Evolutionary conservation across 305 asterid species (phyloP), one percentile per base, ranked within the genome.

Genomic region (Andrographis paniculata): DNA sequence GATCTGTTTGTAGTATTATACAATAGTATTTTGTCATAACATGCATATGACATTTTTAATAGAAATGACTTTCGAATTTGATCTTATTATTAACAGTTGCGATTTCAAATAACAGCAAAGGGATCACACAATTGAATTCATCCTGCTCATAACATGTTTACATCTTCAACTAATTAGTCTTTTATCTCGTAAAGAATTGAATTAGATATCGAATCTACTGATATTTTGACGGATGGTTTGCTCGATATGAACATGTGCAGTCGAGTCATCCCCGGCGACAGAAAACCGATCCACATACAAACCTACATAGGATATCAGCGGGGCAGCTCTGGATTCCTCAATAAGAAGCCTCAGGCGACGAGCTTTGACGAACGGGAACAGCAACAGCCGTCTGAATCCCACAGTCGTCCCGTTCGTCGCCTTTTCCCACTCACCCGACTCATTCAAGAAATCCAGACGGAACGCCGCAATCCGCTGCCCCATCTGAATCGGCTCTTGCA

Each of bases 401-500:
- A 80, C 87, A 0, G 99, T 91, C 19, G 94, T 80, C 40, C 96
- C 96, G 0, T 20, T 58, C 14, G 74, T 60, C 30, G 59, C 77
- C 42, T 56, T 48, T 64, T 72, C 49, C 96, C 99, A 91, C 33
- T 60, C 53, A 7, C 86, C 83, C 0, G 42, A 45, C 30, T 31
- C 66, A 19, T 73, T 61, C 67, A 70, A 53, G 58, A 58, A 53
- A 44, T 80, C 89, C 4, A 91, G 75, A 63, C 67, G 99, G 37
- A 91, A 91, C 33, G 62, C 24, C 4, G 66, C 52, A 40, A 91
- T 58, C 62, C 96, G 48, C 67, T 91, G 99, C 14, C 99, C 99
- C 96, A 91, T 75, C 14, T 82, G 99, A 36, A 86, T 79, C 6
- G 99, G 95, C 67, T 91, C 99, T 75, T 91, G 95, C 67, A 91